Evolutionary conservation across 2,329 filamentous ascomycete species (phyloP), one percentile per base, ranked within the genome.

Genomic region (Claviceps humidiphila): DNA sequence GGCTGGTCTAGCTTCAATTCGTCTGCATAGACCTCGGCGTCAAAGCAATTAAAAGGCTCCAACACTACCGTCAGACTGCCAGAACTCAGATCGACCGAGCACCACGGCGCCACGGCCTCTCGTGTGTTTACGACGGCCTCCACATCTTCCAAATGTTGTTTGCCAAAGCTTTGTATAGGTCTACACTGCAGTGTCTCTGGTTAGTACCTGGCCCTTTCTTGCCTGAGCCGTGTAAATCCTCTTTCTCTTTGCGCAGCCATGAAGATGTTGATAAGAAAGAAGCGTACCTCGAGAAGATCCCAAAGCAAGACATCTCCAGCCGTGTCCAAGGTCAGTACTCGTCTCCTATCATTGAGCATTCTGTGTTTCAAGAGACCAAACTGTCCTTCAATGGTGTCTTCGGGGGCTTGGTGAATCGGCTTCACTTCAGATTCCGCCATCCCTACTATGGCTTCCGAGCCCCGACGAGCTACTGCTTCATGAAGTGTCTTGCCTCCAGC

Each of bases 1-100:
- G 80, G 73, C 56, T 89, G 84, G 11, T 85, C 78, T 51, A 91
- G 60, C 42, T 82, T 74, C 39, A 94, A 72, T 68, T 97, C 90
- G 64, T 98, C 93, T 1, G 89, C 91, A 65, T 98, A 98, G 67
- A 95, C 86, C 63, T 98, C 93, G 16, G 90, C 93, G 68, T 98
- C 93, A 60, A 98, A 98, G 65, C 90, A 96, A 59, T 94, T 94
- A 62, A 93, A 94, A 42, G 90, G 88, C 63, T 98, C 93, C 17
- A 98, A 69, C 17, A 94, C 84, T 3, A 96, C 91, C 2, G 89
- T 91, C 52, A 98, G 73, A 56, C 87, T 89, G 39, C 93, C 93
- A 4, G 91, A 97, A 59, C 91, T 85, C 20, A 91, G 90, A 63
- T 98, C 89, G 51, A 97, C 86, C 1, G 88, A 88, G 64, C 93